Percentiles rank a stretch among this genome's conserved stretches.
These are phyloP conservation scores for Plasmodium fragile DNA, from an alignment of 169 alveolate genomes.

Conservation along the genomic window DNA sequence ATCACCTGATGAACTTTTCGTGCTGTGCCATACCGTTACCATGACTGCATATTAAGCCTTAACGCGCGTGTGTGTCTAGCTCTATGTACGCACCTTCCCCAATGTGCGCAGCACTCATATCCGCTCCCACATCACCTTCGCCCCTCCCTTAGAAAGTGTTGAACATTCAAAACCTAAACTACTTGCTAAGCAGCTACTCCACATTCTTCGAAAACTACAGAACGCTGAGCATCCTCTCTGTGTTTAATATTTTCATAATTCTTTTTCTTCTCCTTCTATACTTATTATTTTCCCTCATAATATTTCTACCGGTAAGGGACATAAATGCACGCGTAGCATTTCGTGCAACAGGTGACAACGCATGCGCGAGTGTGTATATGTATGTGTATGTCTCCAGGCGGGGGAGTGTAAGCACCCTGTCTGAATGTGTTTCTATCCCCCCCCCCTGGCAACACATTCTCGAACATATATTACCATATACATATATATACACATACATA, in stretches of 20 bases:
- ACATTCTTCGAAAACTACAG: conserved; percentile 33
- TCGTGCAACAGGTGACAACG: not conserved
- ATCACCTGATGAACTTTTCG: not conserved
- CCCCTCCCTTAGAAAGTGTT: conserved; percentile 3
- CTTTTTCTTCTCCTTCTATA: conserved; percentile 17
- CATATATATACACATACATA: not conserved
- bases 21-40: not conserved
- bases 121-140: not conserved
- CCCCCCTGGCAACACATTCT: not conserved
- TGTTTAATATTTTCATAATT: conserved; percentile 18
- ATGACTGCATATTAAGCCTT: not conserved
- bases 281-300: conserved; percentile 21
- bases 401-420: not conserved
- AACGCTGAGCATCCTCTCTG: conserved; percentile 16
- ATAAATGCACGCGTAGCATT: not conserved
- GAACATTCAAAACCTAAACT: conserved; percentile 10
- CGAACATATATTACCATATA: not conserved
- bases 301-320: conserved; percentile 21
- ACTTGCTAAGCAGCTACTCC: conserved; percentile 10
- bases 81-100: not conserved
- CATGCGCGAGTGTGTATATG: not conserved
- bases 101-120: not conserved
- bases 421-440: not conserved
- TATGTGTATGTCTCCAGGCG: not conserved
- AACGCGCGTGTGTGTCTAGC: not conserved